Evolutionary conservation across 148 eudicot species (phyloP).

Genomic region (Persicaria maculosa): DNA sequence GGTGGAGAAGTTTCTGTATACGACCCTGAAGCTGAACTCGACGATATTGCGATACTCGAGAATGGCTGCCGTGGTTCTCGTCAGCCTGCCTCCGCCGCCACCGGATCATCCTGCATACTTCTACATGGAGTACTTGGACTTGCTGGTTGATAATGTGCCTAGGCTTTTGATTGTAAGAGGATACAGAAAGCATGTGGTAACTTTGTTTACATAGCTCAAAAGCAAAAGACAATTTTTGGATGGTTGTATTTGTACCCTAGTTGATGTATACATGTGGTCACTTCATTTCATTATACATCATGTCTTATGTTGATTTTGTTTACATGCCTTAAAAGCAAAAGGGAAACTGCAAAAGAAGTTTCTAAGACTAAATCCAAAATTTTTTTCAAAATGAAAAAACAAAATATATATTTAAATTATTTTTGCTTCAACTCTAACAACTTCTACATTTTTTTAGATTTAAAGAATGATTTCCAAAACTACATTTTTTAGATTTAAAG

Average conservation of each 20-base stretch:
- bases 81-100: slow-evolving; percentile 87
- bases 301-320: no score
- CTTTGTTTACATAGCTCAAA: slow-evolving; percentile 66
- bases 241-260: slow-evolving; percentile 46
- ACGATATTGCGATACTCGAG: slow-evolving; percentile 69
- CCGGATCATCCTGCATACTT: slow-evolving; percentile 68
- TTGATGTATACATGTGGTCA: no score
- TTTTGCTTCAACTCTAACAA: no score
- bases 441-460: no score
- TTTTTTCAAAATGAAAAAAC: no score
- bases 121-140: slow-evolving; percentile 83
- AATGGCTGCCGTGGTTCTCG: slow-evolving; percentile 93
- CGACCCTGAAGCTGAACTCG: slow-evolving; percentile 77
- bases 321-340: no score
- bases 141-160: slow-evolving; percentile 88
- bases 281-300: no score
- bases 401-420: no score
- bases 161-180: slow-evolving; percentile 90
- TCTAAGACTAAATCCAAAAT: no score
- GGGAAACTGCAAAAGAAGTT: no score
- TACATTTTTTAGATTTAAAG: no score
- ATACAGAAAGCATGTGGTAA: slow-evolving; percentile 81
- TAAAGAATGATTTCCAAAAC: no score
- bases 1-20: slow-evolving; percentile 76
- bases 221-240: not conserved